Base-by-base conservation (phyloP, 352 stramenopile genomes). In the Phytophthora fragariae region DNA sequence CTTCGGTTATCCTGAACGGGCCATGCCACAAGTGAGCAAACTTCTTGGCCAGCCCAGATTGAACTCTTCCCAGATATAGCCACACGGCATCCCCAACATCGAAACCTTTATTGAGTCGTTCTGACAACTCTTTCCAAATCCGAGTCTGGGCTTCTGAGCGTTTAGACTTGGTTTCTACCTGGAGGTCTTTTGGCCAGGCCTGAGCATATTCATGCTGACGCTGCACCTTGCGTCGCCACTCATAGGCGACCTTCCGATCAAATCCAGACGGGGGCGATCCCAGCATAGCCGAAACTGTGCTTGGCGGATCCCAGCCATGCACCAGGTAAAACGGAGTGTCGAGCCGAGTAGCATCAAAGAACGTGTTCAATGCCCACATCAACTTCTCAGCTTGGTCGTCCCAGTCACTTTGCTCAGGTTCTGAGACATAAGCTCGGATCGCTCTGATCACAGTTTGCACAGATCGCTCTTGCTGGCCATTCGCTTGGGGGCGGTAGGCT, bases 371-470 rank as follows among this genome's bases (percentile, higher is more conserved):
- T 1, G 63, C 57, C 46, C 75, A 76, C 70, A 74, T 76, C 14
- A 83, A 37, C 2, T 56, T 55, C 11, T 77, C 61, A 0, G 65
- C 70, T 0, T 79, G 10, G 0, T 76, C 65, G 2, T 86, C 76
- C 68, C 79, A 86, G 41, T 81, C 79, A 14, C 52, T 60, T 53
- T 84, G 72, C 3, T 49, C 60, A 70, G 54, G 0, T 60, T 76
- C 47, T 76, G 54, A 1, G 11, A 72, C 41, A 37, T 82, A 82
- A 0, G 58, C 21, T 12, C 24, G 29, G 17, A 84, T 46, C 3
- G 27, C 53, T 5, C 56, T 29, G 24, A 79, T 67, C 0, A 27
- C 24, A 27, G 24, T 27, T 27, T 27, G 24, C 24, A 27, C 24
- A 27, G 24, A 27, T 27, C 24, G 0, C 24, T 27, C 24, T 27